Percentiles rank a stretch among this genome's conserved stretches.
phyloP scores from a whole-genome alignment of 1,139 yeast species.

The Debaryomyces subglobosus region DNA sequence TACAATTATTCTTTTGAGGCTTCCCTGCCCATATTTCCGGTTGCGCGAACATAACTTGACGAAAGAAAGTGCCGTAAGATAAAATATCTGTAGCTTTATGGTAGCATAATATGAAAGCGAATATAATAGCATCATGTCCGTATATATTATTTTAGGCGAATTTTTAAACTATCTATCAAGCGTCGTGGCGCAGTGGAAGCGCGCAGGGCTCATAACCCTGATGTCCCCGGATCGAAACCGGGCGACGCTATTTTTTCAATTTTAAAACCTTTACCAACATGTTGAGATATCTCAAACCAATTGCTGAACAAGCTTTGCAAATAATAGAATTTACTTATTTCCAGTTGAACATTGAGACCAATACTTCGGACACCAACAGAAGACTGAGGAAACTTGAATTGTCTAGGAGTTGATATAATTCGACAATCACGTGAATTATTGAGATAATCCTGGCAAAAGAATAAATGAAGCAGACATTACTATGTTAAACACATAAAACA shows the following conservation, averaged over 20 bases:
- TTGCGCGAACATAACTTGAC: no score
- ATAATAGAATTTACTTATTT: no score
- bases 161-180: slow-evolving; percentile 22
- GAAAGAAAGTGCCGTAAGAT: no score
- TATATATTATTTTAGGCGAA: background rate
- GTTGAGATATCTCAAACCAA: background rate
- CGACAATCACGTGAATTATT: background rate
- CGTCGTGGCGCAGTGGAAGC: slow-evolving; percentile 98
- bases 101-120: no score
- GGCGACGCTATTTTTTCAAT: slow-evolving; percentile 72
- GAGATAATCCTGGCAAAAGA: background rate
- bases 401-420: background rate
- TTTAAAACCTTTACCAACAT: background rate
- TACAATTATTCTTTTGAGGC: no score
- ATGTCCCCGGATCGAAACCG: slow-evolving; percentile 98
- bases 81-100: no score
- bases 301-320: no score
- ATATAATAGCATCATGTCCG: background rate
- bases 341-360: no score
- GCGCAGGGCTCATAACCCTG: slow-evolving; percentile 99
- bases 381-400: background rate
- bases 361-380: no score
- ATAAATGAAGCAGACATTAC: background rate
- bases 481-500: background rate
- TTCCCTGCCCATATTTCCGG: no score